A percentile compares a stretch with the other conserved stretches of the same genome.
Conservation (phyloP, 2,329 filamentous ascomycete genomes). For the Sclerotinia sclerotiorum region DNA sequence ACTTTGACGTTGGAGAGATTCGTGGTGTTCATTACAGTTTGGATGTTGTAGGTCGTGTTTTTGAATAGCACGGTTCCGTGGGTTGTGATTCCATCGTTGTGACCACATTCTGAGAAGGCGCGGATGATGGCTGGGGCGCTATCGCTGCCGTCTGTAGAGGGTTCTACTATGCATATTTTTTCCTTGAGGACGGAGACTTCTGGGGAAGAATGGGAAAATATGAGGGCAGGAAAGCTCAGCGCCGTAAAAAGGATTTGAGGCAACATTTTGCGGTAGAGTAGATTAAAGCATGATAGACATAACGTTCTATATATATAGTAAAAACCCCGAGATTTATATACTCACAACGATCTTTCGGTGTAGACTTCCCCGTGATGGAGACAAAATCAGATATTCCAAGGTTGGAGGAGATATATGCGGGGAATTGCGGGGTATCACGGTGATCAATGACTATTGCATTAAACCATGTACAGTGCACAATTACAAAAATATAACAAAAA, state of each 20-base stretch:
- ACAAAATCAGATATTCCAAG: background rate
- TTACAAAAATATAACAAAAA: background rate
- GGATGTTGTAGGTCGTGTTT: conserved; percentile 47
- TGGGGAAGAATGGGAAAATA: background rate
- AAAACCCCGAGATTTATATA: background rate
- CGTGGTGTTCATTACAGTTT: conserved; percentile 47
- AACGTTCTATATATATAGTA: background rate
- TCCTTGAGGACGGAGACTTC: background rate
- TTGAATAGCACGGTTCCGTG: conserved; percentile 45
- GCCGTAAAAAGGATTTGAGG: conserved; percentile 12
- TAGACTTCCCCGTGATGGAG: background rate
- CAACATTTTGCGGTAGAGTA: background rate
- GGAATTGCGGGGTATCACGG: conserved; percentile 9
- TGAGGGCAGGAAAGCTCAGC: background rate
- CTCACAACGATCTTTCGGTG: background rate
- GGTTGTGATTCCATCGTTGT: conserved; percentile 30
- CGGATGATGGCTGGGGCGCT: conserved; percentile 44
- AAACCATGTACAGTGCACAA: background rate
- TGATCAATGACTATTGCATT: background rate
- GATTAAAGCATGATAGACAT: background rate
- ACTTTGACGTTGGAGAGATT: conserved; percentile 46
- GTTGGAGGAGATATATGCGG: background rate
- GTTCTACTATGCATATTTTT: conserved; percentile 28
- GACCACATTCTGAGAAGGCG: conserved; percentile 45
- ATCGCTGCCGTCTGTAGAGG: conserved; percentile 32